phyloP scores from a whole-genome alignment of 345 rosid genomes.

The Eutrema yunnanense region DNA sequence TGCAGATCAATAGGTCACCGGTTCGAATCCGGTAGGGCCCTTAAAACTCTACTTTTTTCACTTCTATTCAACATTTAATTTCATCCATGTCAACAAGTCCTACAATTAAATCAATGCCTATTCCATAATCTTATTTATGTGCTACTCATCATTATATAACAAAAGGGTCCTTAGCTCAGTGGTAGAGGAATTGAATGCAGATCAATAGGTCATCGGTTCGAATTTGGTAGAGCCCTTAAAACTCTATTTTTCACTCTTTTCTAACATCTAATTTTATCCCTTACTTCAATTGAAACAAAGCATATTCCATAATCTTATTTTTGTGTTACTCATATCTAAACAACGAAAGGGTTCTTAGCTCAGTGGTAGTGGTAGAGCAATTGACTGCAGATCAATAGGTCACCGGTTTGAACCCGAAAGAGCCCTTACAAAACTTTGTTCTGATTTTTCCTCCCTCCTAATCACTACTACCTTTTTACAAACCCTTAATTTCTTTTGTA shows the following conservation, averaged over 20 bases:
- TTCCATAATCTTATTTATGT: no score
- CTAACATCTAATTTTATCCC: no score
- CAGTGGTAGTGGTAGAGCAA: slow-evolving; percentile 65
- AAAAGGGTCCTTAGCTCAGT: no score
- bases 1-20: no score
- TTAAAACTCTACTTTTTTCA: background rate
- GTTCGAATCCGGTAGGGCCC: no score
- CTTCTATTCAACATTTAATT: background rate
- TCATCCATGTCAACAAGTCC: background rate
- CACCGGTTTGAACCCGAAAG: slow-evolving; percentile 40
- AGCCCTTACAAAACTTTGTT: background rate
- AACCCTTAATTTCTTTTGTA: background rate
- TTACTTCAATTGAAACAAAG: no score
- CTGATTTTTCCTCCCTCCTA: background rate
- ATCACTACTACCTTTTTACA: background rate
- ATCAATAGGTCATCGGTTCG: no score
- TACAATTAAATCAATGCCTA: background rate
- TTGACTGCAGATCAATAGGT: slow-evolving; percentile 79
- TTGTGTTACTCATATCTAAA: background rate
- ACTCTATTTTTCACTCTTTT: no score
- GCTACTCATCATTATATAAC: no score
- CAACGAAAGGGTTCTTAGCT: slow-evolving; percentile 51
- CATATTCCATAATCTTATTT: background rate
- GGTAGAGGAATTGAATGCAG: no score
- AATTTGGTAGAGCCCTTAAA: no score